These are phyloP conservation scores for Albugo laibachii DNA, from an alignment of 352 stramenopile genomes.

Conservation along the genomic window DNA sequence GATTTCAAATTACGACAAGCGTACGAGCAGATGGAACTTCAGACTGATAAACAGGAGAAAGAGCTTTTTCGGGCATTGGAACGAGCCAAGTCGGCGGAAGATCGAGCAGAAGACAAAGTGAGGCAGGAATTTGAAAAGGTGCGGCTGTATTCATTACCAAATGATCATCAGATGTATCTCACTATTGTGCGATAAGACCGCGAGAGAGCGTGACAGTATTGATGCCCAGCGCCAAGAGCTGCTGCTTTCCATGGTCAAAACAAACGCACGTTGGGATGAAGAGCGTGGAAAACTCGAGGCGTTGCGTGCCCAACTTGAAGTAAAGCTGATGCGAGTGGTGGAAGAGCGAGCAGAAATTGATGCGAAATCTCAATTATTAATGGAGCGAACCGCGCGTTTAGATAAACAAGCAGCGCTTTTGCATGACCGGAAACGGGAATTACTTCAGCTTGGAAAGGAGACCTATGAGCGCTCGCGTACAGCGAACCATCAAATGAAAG, in stretches of 20 bases:
- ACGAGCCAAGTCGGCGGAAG: slow-evolving; percentile 19
- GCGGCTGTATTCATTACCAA: not conserved
- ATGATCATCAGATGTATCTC: not conserved
- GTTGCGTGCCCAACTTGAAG: slow-evolving; percentile 28
- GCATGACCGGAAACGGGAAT: slow-evolving; percentile 24
- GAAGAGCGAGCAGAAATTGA: slow-evolving; percentile 38
- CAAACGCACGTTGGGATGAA: slow-evolving; percentile 35
- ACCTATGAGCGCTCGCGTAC: slow-evolving; percentile 35
- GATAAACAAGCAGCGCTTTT: slow-evolving; percentile 22
- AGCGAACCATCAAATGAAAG: slow-evolving; percentile 18
- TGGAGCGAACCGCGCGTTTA: slow-evolving; percentile 28
- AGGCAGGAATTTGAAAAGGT: slow-evolving; percentile 35
- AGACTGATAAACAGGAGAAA: slow-evolving; percentile 20
- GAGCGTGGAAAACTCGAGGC: slow-evolving; percentile 48
- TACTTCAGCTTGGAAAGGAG: slow-evolving; percentile 34
- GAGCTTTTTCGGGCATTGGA: slow-evolving; percentile 18
- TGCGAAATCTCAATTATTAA: slow-evolving; percentile 16
- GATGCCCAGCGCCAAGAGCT: slow-evolving; percentile 55
- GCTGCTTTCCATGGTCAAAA: slow-evolving; percentile 24
- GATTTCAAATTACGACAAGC: slow-evolving; percentile 34
- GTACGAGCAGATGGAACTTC: slow-evolving; percentile 20
- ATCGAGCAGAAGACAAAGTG: slow-evolving; percentile 35
- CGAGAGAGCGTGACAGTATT: slow-evolving; percentile 40
- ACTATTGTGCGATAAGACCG: slow-evolving; percentile 14
- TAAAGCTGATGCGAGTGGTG: slow-evolving; percentile 26